A percentile compares a stretch with the other conserved stretches of the same genome.
Evolutionary conservation across 768 basidiomycete genomes (phyloP).

Genomic region (Boletus vermiculosoides): DNA sequence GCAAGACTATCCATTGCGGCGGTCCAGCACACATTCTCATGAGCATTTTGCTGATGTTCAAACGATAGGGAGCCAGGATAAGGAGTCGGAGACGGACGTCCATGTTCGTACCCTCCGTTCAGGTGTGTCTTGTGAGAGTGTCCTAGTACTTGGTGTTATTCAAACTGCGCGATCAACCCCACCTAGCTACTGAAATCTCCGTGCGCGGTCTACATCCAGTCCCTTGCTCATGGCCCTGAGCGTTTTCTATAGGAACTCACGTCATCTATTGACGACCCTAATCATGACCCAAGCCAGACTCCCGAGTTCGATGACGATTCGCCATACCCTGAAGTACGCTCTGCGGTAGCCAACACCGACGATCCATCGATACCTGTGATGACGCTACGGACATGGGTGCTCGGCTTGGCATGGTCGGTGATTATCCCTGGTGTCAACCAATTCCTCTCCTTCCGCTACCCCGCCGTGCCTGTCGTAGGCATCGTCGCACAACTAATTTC

Average conservation of each 20-base stretch:
- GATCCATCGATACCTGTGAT: conserved; percentile 59
- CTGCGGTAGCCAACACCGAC: conserved; percentile 69
- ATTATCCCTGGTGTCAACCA: conserved; percentile 67
- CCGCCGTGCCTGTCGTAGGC: conserved; percentile 58
- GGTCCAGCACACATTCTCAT: conserved; percentile 1
- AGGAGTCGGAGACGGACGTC: conserved; percentile 19
- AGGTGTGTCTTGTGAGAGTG: conserved; percentile 18
- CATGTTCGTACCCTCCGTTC: conserved; percentile 14
- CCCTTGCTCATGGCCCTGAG: background rate
- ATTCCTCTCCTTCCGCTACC: conserved; percentile 77
- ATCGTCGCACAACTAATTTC: conserved; percentile 71
- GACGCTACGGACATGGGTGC: conserved; percentile 67
- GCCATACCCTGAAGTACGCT: conserved; percentile 71
- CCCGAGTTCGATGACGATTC: conserved; percentile 54
- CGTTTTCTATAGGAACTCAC: conserved; percentile 1
- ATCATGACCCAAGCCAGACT: conserved; percentile 18
- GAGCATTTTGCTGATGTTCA: conserved; percentile 13
- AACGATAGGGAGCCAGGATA: conserved; percentile 22
- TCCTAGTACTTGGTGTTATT: background rate
- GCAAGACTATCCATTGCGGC: conserved; percentile 19
- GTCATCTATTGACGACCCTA: conserved; percentile 25
- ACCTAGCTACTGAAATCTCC: conserved; percentile 16
- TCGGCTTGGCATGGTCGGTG: conserved; percentile 72
- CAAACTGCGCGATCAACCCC: background rate
- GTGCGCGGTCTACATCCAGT: conserved; percentile 15